Conservation (phyloP, 2,329 filamentous ascomycete species). For the Chrysoporthe puriensis region DNA sequence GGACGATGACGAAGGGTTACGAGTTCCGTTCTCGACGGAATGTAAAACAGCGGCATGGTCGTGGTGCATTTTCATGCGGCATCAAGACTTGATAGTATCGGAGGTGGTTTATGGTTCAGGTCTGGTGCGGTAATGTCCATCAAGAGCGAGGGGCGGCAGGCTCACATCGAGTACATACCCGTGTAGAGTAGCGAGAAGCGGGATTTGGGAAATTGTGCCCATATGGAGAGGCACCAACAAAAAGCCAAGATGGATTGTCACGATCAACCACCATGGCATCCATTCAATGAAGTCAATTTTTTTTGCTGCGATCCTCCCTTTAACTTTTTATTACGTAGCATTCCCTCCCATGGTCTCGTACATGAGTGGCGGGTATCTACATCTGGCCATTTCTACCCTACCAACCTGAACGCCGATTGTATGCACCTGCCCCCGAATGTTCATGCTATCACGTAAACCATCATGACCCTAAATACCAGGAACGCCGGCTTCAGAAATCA, state of each 20-base stretch:
- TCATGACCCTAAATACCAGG: conserved; percentile 16
- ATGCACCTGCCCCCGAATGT: conserved; percentile 10
- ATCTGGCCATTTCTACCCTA: not conserved
- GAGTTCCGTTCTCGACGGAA: not conserved
- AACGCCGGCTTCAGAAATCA: conserved; percentile 26
- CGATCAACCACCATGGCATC: conserved; percentile 9
- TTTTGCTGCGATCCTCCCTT: not conserved
- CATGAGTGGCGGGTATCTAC: conserved; percentile 23
- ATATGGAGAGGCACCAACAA: conserved; percentile 14
- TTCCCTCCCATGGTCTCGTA: too few relatives aligned
- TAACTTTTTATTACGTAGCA: not conserved
- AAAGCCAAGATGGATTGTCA: not conserved
- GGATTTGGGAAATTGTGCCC: conserved; percentile 2
- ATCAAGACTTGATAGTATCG: not conserved
- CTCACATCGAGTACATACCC: conserved; percentile 16
- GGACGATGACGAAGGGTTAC: conserved; percentile 8
- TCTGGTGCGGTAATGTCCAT: conserved; percentile 3
- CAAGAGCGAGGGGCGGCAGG: conserved; percentile 13
- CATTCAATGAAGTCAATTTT: conserved; percentile 10
- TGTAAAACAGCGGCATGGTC: conserved; percentile 10
- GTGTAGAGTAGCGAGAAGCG: conserved; percentile 11
- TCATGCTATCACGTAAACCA: not conserved
- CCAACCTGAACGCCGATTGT: conserved; percentile 17
- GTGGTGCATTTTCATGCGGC: not conserved
- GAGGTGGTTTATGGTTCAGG: conserved; percentile 5